Percentiles rank a stretch among this genome's conserved stretches.
phyloP scores from a whole-genome alignment of 208 protist genomes.

The Acanthamoeba culbertsoni region DNA sequence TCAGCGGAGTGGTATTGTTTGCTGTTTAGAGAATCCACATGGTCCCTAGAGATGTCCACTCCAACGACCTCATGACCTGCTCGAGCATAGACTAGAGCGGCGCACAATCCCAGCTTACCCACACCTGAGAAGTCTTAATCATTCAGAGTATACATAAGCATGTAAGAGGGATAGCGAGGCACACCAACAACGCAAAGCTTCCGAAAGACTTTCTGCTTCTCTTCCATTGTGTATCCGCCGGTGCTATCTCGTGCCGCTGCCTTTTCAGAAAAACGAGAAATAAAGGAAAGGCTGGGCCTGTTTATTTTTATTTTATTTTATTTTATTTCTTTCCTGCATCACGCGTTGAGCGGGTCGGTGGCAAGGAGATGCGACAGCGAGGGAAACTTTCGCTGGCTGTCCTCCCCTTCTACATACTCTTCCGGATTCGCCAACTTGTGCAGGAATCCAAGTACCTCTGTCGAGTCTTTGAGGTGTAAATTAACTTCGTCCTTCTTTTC shows the following conservation, averaged over 20 bases:
- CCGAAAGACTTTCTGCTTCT: not conserved
- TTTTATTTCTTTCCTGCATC: too few relatives aligned
- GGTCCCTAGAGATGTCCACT: slow-evolving; percentile 77
- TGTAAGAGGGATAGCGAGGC: not conserved
- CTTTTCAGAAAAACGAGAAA: too few relatives aligned
- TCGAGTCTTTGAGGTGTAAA: slow-evolving; percentile 11
- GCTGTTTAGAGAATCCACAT: slow-evolving; percentile 79
- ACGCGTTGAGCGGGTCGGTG: not conserved
- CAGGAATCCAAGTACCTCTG: not conserved
- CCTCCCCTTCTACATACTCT: not conserved
- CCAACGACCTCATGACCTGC: slow-evolving; percentile 81
- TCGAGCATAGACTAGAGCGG: slow-evolving; percentile 75
- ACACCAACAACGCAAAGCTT: not conserved
- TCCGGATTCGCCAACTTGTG: not conserved
- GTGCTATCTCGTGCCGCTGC: too few relatives aligned
- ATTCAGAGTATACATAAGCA: too few relatives aligned
- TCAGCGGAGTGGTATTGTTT: slow-evolving; percentile 73
- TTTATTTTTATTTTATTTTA: too few relatives aligned
- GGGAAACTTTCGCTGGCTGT: not conserved
- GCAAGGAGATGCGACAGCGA: not conserved
- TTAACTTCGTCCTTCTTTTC: not conserved
- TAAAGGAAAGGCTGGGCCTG: too few relatives aligned
- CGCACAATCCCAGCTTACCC: slow-evolving; percentile 79
- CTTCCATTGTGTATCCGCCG: too few relatives aligned
- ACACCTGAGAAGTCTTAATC: too few relatives aligned